Evolutionary conservation across 1,284 basidiomycete species (phyloP).

Genomic region (Trichosporon ovoides): DNA sequence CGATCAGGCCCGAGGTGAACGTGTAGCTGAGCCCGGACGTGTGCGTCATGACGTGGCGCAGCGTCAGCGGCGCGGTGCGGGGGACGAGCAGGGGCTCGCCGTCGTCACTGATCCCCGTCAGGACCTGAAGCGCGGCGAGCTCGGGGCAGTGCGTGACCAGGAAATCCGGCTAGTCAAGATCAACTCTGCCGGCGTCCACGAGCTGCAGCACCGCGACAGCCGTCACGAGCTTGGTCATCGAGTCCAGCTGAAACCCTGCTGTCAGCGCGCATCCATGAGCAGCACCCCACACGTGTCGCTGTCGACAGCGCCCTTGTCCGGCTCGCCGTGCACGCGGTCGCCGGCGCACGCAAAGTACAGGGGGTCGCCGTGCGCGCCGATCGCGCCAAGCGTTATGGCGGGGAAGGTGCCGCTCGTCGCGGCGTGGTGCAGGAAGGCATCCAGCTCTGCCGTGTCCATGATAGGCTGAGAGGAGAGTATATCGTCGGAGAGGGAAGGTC

Average conservation of each 20-base stretch:
- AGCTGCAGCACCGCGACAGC: conserved; percentile 24
- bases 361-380: too few species aligned
- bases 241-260: conserved; percentile 21
- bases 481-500: too few species aligned
- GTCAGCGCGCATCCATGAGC: too few species aligned
- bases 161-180: conserved; percentile 9
- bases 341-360: too few species aligned
- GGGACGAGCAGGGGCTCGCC: conserved; percentile 2
- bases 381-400: too few species aligned
- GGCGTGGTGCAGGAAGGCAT: too few species aligned
- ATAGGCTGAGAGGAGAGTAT: too few species aligned
- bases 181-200: conserved; percentile 22
- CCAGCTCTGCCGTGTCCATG: too few species aligned
- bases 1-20: conserved; percentile 12
- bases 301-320: too few species aligned
- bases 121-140: conserved; percentile 21
- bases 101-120: background rate
- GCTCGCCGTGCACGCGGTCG: too few species aligned
- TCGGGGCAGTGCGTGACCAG: conserved; percentile 13
- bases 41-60: conserved; percentile 18
- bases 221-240: conserved; percentile 42
- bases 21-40: conserved; percentile 15
- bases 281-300: too few species aligned
- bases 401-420: too few species aligned
- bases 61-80: conserved; percentile 11